Evolutionary conservation across 2,329 filamentous ascomycete genomes (phyloP).

Genomic region (Alternaria triticina): DNA sequence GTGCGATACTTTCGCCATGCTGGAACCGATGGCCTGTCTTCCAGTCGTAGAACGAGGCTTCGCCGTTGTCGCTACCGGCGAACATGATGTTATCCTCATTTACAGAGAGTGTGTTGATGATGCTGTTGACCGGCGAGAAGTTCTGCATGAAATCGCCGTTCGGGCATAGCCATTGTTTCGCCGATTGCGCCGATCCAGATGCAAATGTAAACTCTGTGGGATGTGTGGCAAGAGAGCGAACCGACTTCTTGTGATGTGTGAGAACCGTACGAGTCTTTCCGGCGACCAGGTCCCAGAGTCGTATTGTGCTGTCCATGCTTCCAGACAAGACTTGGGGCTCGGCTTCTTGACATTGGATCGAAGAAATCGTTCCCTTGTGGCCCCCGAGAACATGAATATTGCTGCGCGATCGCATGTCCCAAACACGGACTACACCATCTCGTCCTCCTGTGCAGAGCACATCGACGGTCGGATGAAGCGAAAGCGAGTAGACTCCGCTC

Average conservation of each 20-base stretch:
- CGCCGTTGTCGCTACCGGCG: conserved; percentile 93
- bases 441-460: conserved; percentile 93
- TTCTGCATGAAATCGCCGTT: conserved; percentile 99
- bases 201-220: conserved; percentile 97
- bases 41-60: conserved; percentile 99
- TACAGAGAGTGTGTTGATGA: conserved; percentile 91
- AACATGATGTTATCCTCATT: conserved; percentile 97
- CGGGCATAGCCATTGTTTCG: conserved; percentile 99
- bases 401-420: conserved; percentile 94
- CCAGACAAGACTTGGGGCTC: conserved; percentile 94
- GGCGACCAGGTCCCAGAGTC: conserved; percentile 91
- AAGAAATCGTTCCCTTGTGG: conserved; percentile 88
- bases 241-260: conserved; percentile 98
- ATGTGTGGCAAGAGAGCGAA: conserved; percentile 82
- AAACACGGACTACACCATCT: conserved; percentile 92
- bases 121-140: conserved; percentile 93
- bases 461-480: conserved; percentile 92
- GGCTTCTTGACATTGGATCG: conserved; percentile 90
- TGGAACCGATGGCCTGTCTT: conserved; percentile 95
- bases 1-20: conserved; percentile 85
- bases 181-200: conserved; percentile 85
- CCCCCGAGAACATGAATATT: conserved; percentile 94
- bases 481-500: conserved; percentile 91
- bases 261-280: conserved; percentile 95
- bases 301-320: conserved; percentile 73